A percentile compares a stretch with the other conserved stretches of the same genome.
These are phyloP conservation scores for Aureobasidium sp. DNA, from an alignment of 2,329 filamentous ascomycete genomes.

Conservation along the genomic window DNA sequence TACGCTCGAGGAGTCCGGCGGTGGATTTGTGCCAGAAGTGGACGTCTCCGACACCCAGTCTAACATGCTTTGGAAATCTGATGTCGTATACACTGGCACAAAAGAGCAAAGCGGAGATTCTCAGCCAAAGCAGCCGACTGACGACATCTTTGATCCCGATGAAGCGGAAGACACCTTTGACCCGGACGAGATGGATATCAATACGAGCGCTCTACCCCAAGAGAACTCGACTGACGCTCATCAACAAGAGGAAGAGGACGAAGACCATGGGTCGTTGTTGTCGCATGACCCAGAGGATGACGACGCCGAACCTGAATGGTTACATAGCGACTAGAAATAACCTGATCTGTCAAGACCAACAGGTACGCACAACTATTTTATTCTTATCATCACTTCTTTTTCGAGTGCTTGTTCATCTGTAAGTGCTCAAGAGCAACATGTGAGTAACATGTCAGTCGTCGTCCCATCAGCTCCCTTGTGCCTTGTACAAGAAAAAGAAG, in stretches of 20 bases:
- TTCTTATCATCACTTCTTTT: background rate
- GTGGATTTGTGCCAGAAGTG: constrained; percentile 22
- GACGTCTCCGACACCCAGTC: background rate
- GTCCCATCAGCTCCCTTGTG: no score
- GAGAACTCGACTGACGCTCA: background rate
- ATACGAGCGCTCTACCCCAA: background rate
- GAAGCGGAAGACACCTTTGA: constrained; percentile 28
- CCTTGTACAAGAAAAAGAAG: background rate
- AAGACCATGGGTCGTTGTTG: constrained; percentile 46
- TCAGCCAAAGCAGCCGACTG: constrained; percentile 9
- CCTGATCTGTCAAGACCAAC: no score
- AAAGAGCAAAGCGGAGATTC: constrained; percentile 19
- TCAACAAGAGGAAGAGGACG: constrained; percentile 17
- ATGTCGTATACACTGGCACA: background rate
- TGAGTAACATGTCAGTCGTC: no score
- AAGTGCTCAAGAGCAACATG: no score
- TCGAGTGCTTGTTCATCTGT: no score
- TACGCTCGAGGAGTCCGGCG: constrained; percentile 13
- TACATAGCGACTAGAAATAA: constrained; percentile 26
- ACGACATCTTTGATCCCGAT: constrained; percentile 17
- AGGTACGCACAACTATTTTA: no score
- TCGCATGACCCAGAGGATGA: constrained; percentile 60
- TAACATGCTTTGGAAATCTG: background rate
- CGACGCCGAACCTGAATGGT: constrained; percentile 59
- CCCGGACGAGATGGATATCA: constrained; percentile 21